Base-by-base conservation (phyloP, 139 green algal species). In the Coccomyxa sp. region DNA sequence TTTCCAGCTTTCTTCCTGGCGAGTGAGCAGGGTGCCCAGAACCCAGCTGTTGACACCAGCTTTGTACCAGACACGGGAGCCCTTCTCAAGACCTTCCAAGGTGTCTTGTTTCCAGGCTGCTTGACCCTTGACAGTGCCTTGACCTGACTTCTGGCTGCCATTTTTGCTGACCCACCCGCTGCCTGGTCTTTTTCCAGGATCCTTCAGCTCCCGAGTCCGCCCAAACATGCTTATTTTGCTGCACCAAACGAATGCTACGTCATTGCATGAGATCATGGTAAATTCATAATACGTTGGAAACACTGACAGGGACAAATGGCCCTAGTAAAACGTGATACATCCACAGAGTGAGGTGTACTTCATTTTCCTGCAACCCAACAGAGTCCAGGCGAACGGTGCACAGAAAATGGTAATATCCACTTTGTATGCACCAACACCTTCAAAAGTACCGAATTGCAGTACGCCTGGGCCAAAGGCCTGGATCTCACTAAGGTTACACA, bases 41-140 rank as follows among this genome's bases (percentile, higher is more conserved):
- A 60, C 80, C 81, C 77, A 88, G 51, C 58, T 68, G 15, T 76
- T 60, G 15, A 80, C 66, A 21, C 45, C 57, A 14, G 77, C 74
- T n/a, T 79, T 83, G 77, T 81, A 88, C 85, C 85, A 88, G 28
- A 88, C 85, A 0, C 85, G 67, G 0, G 86, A 89, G 18, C 86
- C 86, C 63, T 81, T 83, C 18, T 77, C 81, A 78, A 89, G 76
- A 23, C 86, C 86, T 76, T 89, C 83, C 16, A 89, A 67, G 27
- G 77, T 85, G 60, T 86, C 86, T 7, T 82, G 68, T 79, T 87
- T 86, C 84, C 84, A 87, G 1, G 80, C 58, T 79, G 79, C 58
- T 60, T 60, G 63, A 28, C 18, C 18, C 63, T 71, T 71, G 18
- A 25, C 63, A 9, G 63, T 21, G 63, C 63, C 38, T 51, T 51